Evolutionary conservation across 352 stramenopile genomes (phyloP).

Genomic region (Phytophthora pinifolia): DNA sequence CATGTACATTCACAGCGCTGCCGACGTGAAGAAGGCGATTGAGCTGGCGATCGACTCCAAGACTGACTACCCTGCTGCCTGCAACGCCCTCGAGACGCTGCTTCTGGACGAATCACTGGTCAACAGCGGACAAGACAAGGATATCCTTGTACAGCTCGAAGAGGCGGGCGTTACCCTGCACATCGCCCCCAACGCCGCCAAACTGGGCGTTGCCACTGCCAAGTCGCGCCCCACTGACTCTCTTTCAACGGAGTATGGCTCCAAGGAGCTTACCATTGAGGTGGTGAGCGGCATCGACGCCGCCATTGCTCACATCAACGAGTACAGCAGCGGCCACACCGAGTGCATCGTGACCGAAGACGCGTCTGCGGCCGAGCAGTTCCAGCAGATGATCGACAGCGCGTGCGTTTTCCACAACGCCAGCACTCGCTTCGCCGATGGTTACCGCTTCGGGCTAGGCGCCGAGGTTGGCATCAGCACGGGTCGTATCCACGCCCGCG

Average conservation of each 20-base stretch:
- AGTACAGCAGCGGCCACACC: conserved; percentile 96
- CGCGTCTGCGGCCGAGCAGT: conserved; percentile 60
- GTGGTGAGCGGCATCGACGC: conserved; percentile 89
- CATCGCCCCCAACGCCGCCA: conserved; percentile 88
- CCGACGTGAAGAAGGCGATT: conserved; percentile 83
- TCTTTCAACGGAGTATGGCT: conserved; percentile 95
- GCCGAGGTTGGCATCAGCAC: conserved; percentile 98
- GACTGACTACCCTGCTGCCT: conserved; percentile 97
- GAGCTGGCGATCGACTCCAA: conserved; percentile 97
- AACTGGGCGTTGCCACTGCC: conserved; percentile 53
- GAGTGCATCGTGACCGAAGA: conserved; percentile 97
- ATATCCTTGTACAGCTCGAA: conserved; percentile 84
- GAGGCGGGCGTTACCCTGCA: conserved; percentile 93
- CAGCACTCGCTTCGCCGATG: conserved; percentile 95
- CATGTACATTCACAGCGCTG: conserved; percentile 95
- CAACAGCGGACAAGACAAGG: conserved; percentile 62
- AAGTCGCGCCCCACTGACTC: conserved; percentile 74
- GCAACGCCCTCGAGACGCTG: conserved; percentile 97
- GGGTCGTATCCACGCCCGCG: conserved; percentile 95
- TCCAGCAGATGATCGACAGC: conserved; percentile 91
- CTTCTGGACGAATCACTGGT: conserved; percentile 93
- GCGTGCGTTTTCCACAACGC: conserved; percentile 99
- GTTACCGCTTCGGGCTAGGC: conserved; percentile 97
- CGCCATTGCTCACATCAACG: conserved; percentile 96
- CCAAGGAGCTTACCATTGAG: conserved; percentile 93